These are phyloP conservation scores for Limnanthes douglasii DNA, from an alignment of 345 rosid genomes.

Conservation along the genomic window DNA sequence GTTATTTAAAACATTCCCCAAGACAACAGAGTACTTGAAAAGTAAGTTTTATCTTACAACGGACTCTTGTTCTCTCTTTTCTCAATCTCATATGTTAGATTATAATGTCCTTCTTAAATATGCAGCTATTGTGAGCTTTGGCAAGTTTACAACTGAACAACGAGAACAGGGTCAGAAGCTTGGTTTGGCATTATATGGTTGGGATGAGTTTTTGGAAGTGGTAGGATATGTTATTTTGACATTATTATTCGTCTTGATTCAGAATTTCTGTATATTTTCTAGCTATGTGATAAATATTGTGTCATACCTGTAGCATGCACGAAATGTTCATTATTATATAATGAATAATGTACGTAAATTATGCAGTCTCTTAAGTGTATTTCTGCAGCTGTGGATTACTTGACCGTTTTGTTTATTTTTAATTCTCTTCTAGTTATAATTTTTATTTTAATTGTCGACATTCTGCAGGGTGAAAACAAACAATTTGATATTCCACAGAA, in stretches of 20 bases:
- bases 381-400: too few species aligned
- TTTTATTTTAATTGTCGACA: neutral
- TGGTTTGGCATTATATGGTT: constrained; percentile 50
- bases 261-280: too few species aligned
- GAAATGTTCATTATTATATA: too few species aligned
- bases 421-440: too few species aligned
- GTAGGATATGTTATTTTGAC: constrained; percentile 21
- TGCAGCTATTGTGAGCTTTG: constrained; percentile 94
- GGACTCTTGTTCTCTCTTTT: too few species aligned
- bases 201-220: constrained; percentile 75
- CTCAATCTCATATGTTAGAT: too few species aligned
- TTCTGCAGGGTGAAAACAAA: constrained; percentile 48
- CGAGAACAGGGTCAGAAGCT: constrained; percentile 42
- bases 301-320: too few species aligned
- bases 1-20: constrained; percentile 76
- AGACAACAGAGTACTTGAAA: constrained; percentile 41
- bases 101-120: neutral
- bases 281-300: too few species aligned
- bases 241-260: too few species aligned
- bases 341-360: too few species aligned
- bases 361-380: too few species aligned
- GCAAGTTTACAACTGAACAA: constrained; percentile 52
- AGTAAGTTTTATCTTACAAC: constrained; percentile 73
- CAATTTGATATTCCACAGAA: constrained; percentile 73
- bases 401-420: too few species aligned